Percentiles rank a stretch among this genome's conserved stretches.
These are phyloP conservation scores for Cercis canadensis DNA, from an alignment of 306 rosid genomes.

Conservation along the genomic window DNA sequence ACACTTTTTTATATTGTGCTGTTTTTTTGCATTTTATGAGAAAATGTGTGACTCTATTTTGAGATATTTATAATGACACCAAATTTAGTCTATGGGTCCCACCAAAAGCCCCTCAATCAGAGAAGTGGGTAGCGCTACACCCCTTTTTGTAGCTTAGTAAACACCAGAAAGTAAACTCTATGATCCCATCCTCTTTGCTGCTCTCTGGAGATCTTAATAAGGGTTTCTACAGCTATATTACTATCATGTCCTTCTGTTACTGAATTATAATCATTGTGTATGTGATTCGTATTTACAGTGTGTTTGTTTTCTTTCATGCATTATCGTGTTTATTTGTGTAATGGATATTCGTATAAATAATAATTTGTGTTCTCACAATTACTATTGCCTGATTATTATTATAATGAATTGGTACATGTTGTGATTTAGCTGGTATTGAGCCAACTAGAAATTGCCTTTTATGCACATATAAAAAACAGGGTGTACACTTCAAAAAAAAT, in stretches of 20 bases:
- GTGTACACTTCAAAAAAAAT: neutral
- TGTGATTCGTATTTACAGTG: constrained; percentile 12
- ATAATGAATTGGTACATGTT: too few relatives aligned
- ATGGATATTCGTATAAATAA: too few relatives aligned
- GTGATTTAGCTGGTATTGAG: neutral
- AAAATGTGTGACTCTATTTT: too few relatives aligned
- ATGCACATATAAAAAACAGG: neutral
- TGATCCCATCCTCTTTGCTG: constrained; percentile 28
- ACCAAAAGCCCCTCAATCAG: too few relatives aligned
- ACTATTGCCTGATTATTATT: too few relatives aligned
- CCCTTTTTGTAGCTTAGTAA: too few relatives aligned
- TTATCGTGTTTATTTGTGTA: neutral
- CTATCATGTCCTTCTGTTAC: constrained; percentile 16
- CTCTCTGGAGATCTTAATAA: constrained; percentile 20
- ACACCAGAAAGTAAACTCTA: neutral
- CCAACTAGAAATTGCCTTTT: constrained; percentile 9
- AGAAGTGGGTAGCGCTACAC: too few relatives aligned
- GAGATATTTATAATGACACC: too few relatives aligned
- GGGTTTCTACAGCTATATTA: constrained; percentile 30
- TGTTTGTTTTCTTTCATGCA: constrained; percentile 3
- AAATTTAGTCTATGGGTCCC: too few relatives aligned
- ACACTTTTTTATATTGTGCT: too few relatives aligned
- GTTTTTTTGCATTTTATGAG: too few relatives aligned
- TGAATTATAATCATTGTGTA: neutral
- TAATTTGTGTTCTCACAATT: too few relatives aligned